phyloP scores from a whole-genome alignment of 2,329 filamentous ascomycete genomes.

The Septoria petroselini region DNA sequence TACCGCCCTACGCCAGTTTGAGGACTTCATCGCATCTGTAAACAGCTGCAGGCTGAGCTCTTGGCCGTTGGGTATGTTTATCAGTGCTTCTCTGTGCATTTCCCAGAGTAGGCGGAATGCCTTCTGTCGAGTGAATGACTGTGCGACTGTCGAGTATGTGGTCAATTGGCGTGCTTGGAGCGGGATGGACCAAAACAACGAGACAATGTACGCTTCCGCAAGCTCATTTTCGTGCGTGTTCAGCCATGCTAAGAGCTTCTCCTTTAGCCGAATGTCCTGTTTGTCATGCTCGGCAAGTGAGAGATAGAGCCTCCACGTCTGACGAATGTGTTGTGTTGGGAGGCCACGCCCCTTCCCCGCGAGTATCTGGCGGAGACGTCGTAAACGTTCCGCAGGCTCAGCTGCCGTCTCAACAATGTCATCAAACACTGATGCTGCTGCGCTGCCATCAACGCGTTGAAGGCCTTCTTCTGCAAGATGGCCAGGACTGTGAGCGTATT shows the following conservation, averaged over 20 bases:
- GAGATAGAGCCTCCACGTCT: slow-evolving; percentile 41
- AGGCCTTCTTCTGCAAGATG: slow-evolving; percentile 11
- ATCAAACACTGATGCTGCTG: not conserved
- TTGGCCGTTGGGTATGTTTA: slow-evolving; percentile 23
- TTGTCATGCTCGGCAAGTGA: slow-evolving; percentile 28
- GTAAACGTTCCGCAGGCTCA: slow-evolving; percentile 7
- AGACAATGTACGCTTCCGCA: slow-evolving; percentile 25
- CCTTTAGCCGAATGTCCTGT: slow-evolving; percentile 27
- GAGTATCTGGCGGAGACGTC: slow-evolving; percentile 14
- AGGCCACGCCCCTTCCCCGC: not conserved
- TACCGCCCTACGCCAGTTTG: too few species aligned
- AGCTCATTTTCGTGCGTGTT: slow-evolving; percentile 17
- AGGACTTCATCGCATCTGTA: not conserved
- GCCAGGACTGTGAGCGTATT: slow-evolving; percentile 3
- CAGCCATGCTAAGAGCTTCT: slow-evolving; percentile 32
- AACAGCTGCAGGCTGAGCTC: slow-evolving; percentile 13
- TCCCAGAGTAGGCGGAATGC: slow-evolving; percentile 18
- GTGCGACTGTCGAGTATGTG: slow-evolving; percentile 27
- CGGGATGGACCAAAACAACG: slow-evolving; percentile 31
- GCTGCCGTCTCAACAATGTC: not conserved
- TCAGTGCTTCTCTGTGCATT: slow-evolving; percentile 32
- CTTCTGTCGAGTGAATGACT: slow-evolving; percentile 22
- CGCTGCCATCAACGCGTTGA: not conserved
- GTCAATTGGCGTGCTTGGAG: slow-evolving; percentile 20
- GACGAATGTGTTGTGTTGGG: not conserved